Evolutionary conservation across 441 rosid genomes (phyloP), one percentile per base, ranked within the genome.

Genomic region (Capsella rubella): DNA sequence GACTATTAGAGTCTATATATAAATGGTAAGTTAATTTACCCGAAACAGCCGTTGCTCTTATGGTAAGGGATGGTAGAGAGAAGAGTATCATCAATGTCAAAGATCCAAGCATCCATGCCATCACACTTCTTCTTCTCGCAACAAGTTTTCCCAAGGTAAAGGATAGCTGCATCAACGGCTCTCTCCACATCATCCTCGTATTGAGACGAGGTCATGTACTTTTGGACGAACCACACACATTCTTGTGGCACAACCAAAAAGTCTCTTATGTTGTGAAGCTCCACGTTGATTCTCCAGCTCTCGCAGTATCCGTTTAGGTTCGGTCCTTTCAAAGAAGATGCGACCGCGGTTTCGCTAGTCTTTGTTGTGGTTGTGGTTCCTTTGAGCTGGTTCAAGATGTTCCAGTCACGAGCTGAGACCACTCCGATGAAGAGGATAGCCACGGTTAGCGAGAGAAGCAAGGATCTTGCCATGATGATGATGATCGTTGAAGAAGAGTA

Each of bases 41-140:
- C 90, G 39, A 81, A 88, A 29, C 47, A 35, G 8, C 85, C 85
- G 53, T 84, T 83, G 69, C 75, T 80, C 81, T 88, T 84, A 80
- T 75, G 87, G 78, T 85, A 89, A 73, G 93, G 91, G 21, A 89
- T 71, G 55, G 91, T 86, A 1, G 93, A 86, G 27, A 88, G 81
- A 15, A 88, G 82, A 18, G 93, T 88, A 50, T 86, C 90, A 37
- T 88, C 93, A 15, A 88, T 64, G 63, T 89, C 91, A 54, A 87
- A 87, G 74, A 89, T 81, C 93, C 90, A 88, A 21, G 89, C 90
- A 78, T 86, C 93, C 82, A 82, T 82, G 3, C 85, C 87, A 63
- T 86, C 90, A 6, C 78, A 78, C 25, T 12, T 55, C 73, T 62
- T 69, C 64, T 64, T 29, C 34, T 80, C 62, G 37, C 80, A 76